Evolutionary conservation across 2,329 filamentous ascomycete genomes (phyloP).

Genomic region (Cladosporium velox): DNA sequence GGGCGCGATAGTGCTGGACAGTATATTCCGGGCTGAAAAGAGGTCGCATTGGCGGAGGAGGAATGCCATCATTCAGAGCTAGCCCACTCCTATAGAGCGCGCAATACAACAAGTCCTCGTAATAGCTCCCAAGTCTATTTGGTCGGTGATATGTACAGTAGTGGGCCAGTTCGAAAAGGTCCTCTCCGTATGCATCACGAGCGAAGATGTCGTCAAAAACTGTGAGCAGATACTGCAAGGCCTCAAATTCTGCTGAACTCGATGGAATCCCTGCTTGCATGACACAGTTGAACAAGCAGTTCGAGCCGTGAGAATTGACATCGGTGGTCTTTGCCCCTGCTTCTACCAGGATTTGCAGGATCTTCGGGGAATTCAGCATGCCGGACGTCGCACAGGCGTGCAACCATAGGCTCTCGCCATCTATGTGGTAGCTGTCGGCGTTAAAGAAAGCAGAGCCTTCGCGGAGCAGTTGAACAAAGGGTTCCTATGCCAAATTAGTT

Average conservation of each 20-base stretch:
- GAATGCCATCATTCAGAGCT: not conserved
- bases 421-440: not conserved
- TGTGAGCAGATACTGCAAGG: not conserved
- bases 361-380: not conserved
- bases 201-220: not conserved
- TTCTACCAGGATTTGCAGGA: not conserved
- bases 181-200: no score
- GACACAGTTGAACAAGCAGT: conserved; percentile 2
- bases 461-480: not conserved
- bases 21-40: not conserved
- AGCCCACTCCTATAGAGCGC: not conserved
- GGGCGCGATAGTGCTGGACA: not conserved
- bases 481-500: not conserved
- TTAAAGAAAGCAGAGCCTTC: not conserved
- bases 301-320: not conserved
- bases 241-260: not conserved
- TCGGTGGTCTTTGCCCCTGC: not conserved
- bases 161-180: not conserved
- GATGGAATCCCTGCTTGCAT: not conserved
- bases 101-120: not conserved
- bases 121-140: not conserved
- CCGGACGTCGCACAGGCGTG: not conserved
- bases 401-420: not conserved
- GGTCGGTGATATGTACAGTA: fast-evolving
- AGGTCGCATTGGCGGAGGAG: not conserved